Evolutionary conservation across 1,284 basidiomycete genomes (phyloP), one percentile per base, ranked within the genome.

Genomic region (Phellinidium pouzarii): DNA sequence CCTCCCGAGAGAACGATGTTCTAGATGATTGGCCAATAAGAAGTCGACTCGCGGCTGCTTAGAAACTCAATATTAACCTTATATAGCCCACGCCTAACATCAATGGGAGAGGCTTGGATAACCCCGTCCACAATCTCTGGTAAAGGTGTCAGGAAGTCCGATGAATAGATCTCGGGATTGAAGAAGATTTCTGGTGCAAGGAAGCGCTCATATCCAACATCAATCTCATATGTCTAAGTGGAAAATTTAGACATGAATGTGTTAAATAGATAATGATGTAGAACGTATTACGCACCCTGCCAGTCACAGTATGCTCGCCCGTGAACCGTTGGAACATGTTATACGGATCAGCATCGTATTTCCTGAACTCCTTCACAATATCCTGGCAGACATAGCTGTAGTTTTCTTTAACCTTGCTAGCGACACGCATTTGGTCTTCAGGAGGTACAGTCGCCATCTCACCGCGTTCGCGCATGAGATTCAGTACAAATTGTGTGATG

Each of bases 311-410:
- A 69, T 97, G 84, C 67, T 97, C 92, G 45, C 94, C 94, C 36
- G 96, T 87, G 65, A 85, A 98, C 58, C 94, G 79, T 66, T 94
- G 88, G 69, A 99, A 97, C 74, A 93, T 89, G 72, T 95, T 97
- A 73, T 90, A 88, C 2, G 95, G 96, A 65, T 99, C 95, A 54
- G 84, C 79, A 67, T 99, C 96, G 70, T 94, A 99, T 71, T 98
- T 97, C 64, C 93, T 82, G 70, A 99, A 97, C 75, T 99, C 96
- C 71, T 94, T 90, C 59, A 99, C 95, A 64, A 99, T 98, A 68
- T 99, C 96, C 68, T 98, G 94, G 68, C 96, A 99, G 41, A 98
- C 94, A 66, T 99, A 99, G 62, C 90, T 94, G 73, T 94, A 97
- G 66, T 94, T 91, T 73, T 99, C 96, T 74, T 99, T 99, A 65